Percentiles rank a stretch among this genome's conserved stretches.
Conservation (phyloP, 352 stramenopile genomes). For the Achlya hypogyna region DNA sequence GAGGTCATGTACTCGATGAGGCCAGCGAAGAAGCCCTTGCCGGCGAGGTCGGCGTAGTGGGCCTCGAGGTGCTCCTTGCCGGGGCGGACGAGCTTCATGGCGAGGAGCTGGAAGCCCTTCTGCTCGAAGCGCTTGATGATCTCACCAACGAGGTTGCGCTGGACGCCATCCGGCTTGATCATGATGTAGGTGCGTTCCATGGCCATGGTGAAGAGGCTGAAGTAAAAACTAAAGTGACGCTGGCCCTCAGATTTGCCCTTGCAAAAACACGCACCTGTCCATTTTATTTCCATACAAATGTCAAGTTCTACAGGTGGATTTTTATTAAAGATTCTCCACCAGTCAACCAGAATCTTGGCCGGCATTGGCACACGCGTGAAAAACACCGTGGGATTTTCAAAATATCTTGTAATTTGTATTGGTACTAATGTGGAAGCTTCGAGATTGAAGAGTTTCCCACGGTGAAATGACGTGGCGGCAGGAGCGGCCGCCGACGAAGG, state of each 20-base stretch:
- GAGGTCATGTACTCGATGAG: conserved; percentile 96
- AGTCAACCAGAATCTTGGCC: conserved; percentile 6
- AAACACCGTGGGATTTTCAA: background rate
- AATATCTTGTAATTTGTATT: background rate
- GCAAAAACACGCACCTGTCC: too few relatives aligned
- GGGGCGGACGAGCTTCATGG: conserved; percentile 87
- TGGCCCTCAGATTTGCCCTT: background rate
- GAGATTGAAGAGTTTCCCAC: background rate
- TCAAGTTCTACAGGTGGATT: background rate
- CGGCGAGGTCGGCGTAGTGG: conserved; percentile 91
- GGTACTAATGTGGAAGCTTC: background rate
- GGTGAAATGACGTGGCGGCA: background rate
- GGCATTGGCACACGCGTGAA: background rate
- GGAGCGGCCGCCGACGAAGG: background rate
- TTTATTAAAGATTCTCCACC: background rate
- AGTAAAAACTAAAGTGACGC: conserved; percentile 16
- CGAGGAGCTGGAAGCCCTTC: conserved; percentile 97
- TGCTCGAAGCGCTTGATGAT: conserved; percentile 97
- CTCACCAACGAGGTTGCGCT: conserved; percentile 91
- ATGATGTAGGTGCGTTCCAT: conserved; percentile 79
- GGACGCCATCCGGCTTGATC: conserved; percentile 98
- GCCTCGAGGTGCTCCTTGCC: conserved; percentile 70
- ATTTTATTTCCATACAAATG: background rate
- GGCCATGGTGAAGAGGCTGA: background rate
- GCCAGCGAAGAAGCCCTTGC: conserved; percentile 90